phyloP scores from a whole-genome alignment of 257 asterid species.

The Striga asiatica region DNA sequence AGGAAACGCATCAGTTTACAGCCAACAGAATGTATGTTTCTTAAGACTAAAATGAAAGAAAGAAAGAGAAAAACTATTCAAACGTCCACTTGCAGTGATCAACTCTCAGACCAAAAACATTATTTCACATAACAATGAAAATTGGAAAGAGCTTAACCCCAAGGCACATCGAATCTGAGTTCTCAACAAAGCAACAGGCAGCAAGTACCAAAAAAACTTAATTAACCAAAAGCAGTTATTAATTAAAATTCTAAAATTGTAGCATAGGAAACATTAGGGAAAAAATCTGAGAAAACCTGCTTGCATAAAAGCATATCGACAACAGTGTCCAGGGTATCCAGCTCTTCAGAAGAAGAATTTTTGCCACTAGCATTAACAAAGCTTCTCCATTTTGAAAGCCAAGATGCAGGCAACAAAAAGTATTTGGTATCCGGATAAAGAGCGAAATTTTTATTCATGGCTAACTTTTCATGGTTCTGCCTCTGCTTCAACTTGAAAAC shows the following conservation, averaged over 20 bases:
- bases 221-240: background rate
- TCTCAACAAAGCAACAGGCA: background rate
- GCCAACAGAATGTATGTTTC: conserved; percentile 7
- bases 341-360: conserved; percentile 46
- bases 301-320: conserved; percentile 59
- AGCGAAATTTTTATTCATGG: conserved; percentile 40
- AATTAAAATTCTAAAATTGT: background rate
- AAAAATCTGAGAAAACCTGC: conserved; percentile 37
- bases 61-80: background rate
- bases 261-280: background rate
- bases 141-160: background rate
- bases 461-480: conserved; percentile 77
- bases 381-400: conserved; percentile 83
- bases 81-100: conserved; percentile 10
- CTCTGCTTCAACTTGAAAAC: conserved; percentile 78
- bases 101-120: conserved; percentile 3
- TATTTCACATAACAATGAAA: background rate
- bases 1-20: conserved; percentile 10
- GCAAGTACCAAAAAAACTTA: background rate
- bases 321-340: conserved; percentile 45
- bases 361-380: conserved; percentile 63
- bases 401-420: conserved; percentile 69
- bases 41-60: too few species aligned
- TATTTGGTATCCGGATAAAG: conserved; percentile 48
- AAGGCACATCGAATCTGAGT: conserved; percentile 1